These are phyloP conservation scores for Plasmodium coatneyi DNA, from an alignment of 169 alveolate species.

Conservation along the genomic window DNA sequence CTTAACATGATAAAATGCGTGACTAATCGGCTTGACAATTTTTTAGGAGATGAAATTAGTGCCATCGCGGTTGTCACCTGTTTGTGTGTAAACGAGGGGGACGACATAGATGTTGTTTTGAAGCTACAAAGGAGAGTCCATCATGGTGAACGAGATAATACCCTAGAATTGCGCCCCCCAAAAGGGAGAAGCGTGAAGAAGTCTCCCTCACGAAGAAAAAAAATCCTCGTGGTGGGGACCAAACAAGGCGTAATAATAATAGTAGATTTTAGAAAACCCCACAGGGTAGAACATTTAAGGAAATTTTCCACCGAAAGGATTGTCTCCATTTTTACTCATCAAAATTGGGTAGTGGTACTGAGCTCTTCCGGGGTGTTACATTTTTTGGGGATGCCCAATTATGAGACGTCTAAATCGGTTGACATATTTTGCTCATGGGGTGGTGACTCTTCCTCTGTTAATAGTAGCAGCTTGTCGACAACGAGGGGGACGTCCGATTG, in stretches of 20 bases:
- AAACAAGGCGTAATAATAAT: slow-evolving; percentile 27
- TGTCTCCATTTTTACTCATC: slow-evolving; percentile 48
- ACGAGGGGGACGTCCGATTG: background rate
- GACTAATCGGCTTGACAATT: background rate
- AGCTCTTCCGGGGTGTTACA: slow-evolving; percentile 22
- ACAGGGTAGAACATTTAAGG: slow-evolving; percentile 32
- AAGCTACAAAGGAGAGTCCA: background rate
- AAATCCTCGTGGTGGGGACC: slow-evolving; percentile 29
- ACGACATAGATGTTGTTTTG: slow-evolving; percentile 19
- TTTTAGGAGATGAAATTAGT: slow-evolving; percentile 21
- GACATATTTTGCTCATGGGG: background rate
- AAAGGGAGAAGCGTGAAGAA: background rate
- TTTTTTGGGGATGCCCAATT: slow-evolving; percentile 33
- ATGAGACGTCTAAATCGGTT: background rate
- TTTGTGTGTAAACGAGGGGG: background rate
- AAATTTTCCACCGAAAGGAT: slow-evolving; percentile 18
- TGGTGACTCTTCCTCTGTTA: background rate
- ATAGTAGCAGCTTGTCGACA: background rate
- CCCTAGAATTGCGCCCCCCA: background rate
- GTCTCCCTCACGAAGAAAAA: background rate
- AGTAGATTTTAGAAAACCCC: slow-evolving; percentile 35
- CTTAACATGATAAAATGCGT: background rate
- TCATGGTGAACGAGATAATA: background rate
- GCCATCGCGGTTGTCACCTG: slow-evolving; percentile 22
- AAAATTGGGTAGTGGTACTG: slow-evolving; percentile 19